These are phyloP conservation scores for Podospora comata DNA, from an alignment of 495 filamentous ascomycete species.

Conservation along the genomic window DNA sequence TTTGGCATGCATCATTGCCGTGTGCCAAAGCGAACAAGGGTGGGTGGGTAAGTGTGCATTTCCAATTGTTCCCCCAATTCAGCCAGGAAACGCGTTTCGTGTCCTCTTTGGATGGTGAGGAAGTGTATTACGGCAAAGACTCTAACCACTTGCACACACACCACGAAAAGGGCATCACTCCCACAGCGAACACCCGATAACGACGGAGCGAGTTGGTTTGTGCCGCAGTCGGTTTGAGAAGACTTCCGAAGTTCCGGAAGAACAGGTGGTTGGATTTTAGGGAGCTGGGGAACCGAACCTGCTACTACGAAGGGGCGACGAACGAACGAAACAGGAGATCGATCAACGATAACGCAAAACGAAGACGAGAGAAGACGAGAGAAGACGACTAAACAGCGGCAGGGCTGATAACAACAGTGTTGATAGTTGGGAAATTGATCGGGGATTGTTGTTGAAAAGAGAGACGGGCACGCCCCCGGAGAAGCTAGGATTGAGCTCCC, in stretches of 20 bases:
- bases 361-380: not conserved
- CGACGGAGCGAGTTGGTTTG: no score
- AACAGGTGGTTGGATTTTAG: no score
- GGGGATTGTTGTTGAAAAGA: not conserved
- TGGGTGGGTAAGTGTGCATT: conserved; percentile 29
- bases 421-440: no score
- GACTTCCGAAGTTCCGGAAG: no score
- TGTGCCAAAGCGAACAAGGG: conserved; percentile 26
- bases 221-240: no score
- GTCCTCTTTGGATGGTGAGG: conserved; percentile 2
- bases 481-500: conserved; percentile 6
- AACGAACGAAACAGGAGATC: not conserved
- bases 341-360: not conserved
- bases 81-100: conserved; percentile 5
- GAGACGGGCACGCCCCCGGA: not conserved
- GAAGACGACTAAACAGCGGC: not conserved
- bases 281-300: not conserved
- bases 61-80: conserved; percentile 30
- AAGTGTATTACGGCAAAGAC: not conserved
- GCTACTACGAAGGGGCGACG: not conserved
- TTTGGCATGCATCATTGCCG: conserved; percentile 21
- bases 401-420: no score
- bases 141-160: not conserved
- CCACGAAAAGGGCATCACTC: no score
- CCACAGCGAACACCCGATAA: no score